Base-by-base conservation (phyloP, 352 stramenopile species). In the Thalassiosira exigua region DNA sequence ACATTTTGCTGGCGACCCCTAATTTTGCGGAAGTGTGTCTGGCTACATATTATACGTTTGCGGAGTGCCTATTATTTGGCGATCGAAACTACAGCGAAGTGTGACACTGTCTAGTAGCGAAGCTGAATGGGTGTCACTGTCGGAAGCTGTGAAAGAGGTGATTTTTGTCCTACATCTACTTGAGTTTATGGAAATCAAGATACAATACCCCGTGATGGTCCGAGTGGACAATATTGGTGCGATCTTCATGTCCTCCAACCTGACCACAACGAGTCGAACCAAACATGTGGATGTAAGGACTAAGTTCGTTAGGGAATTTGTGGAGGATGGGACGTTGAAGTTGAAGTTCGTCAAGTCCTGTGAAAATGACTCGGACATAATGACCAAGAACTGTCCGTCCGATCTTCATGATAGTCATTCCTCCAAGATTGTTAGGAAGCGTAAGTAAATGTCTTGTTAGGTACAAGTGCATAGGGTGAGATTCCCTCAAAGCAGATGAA, bases 181-280 rank as follows among this genome's bases (percentile, higher is more conserved):
- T 32, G 39, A 57, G 9, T 4, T 1, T 11, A 69, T 70, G 67
- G 56, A 50, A 33, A 66, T 81, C 14, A 2, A 44, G 27, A 66
- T 80, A 12, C 1, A 84, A 50, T 29, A 39, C 29, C 79, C 69
- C 22, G 41, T 74, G 3, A 70, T 58, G 32, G 42, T 85, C 5
- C 42, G 65, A 36, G 66, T 84, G 4, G 79, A 79, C 33, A 84
- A 84, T 39, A 56, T 61, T 12, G 73, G 70, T 14, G 70, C 76
- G 12, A 72, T 84, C 2, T 52, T 60, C 24, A 65, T 84, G 44
- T 11, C 39, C 1, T 52, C 58, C 0, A 81, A 81, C 52, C 1
- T 54, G 1, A 65, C 57, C 14, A 69, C 62, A 12, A 41, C 21
- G 11, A 21, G 1, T 14, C 59, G 70, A 2, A 78, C 76, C 0